Evolutionary conservation across 805 yeast species (phyloP), one percentile per base, ranked within the genome.

Genomic region (Metschnikowia noctiluminum): DNA sequence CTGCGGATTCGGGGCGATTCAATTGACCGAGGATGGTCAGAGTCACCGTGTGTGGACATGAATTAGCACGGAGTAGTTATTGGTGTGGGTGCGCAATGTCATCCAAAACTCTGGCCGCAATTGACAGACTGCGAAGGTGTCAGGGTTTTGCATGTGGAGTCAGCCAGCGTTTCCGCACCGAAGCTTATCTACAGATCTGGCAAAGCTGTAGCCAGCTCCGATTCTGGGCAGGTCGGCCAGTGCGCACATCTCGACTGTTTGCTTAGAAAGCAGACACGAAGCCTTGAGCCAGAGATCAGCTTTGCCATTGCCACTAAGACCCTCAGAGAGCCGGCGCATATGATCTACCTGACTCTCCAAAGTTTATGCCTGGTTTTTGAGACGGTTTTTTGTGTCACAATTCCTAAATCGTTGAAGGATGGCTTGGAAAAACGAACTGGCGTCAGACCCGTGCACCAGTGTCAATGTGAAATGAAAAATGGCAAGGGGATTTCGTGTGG

Each of bases 361-460:
- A 31, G 36, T 12, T 32, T 36, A 40, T 35, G 40, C 15, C 40
- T 15, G 27, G 37, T 42, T 6, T 11, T 32, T 21, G 50, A 46
- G 28, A 42, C 46, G 12, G 45, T 42, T 3, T 46, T 46, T 28
- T 46, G 50, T 13, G 46, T 43, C 50, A 42, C 50, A 15, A 46
- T 46, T 28, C 50, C 50, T 7, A 26, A 6, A 12, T 35, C 45
- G 15, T 43, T 46, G 36, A 46, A 46, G 27, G 28, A 46, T 6
- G 4, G 28, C 40, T 34, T 43, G 38, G 43, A 38, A 6, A 30
- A 14, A 31, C 28, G 41, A 38, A 37, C 40, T 31, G 48, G 49
- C 15, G 2, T 21, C 7, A 42, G 41, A 49, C 49, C 52, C 46
- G 52, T 49, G 43, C 52, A 49, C 52, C 52, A 16, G 28, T 6